These are phyloP conservation scores for Nannizziopsis barbatae DNA, from an alignment of 2,329 filamentous ascomycete species.

Conservation along the genomic window DNA sequence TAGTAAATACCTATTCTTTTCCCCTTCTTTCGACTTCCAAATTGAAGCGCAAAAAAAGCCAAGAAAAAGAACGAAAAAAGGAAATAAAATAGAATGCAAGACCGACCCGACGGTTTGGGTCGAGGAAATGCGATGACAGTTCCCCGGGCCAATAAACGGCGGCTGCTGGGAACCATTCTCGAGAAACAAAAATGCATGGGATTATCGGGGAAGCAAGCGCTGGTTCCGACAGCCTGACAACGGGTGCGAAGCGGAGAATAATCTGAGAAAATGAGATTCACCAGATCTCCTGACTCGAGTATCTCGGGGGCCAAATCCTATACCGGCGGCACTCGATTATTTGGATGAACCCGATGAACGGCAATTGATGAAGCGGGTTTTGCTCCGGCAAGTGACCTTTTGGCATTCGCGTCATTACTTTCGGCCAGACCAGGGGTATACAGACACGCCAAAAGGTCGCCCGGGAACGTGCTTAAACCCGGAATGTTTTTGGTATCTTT, in stretches of 20 bases:
- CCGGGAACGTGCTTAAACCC: too few relatives aligned
- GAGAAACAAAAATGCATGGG: slow-evolving; percentile 2
- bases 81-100: neutral
- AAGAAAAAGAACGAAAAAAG: neutral
- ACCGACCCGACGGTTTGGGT: slow-evolving; percentile 4
- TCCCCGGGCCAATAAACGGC: slow-evolving; percentile 9
- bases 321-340: too few relatives aligned
- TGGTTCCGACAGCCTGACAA: slow-evolving; percentile 3
- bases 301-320: too few relatives aligned
- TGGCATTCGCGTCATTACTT: too few relatives aligned
- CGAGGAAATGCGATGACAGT: slow-evolving; percentile 2
- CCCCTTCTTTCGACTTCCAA: neutral
- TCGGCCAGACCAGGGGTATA: too few relatives aligned
- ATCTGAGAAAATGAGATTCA: neutral
- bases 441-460: too few relatives aligned
- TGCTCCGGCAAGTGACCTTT: too few relatives aligned
- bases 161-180: neutral
- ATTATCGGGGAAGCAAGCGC: slow-evolving; percentile 7
- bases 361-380: too few relatives aligned
- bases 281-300: too few relatives aligned
- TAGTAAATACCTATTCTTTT: too few relatives aligned
- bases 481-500: too few relatives aligned
- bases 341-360: too few relatives aligned
- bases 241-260: neutral
- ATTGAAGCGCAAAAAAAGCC: neutral